Evolutionary conservation across 495 filamentous ascomycete genomes (phyloP).

Genomic region (Annulohypoxylon bovei): DNA sequence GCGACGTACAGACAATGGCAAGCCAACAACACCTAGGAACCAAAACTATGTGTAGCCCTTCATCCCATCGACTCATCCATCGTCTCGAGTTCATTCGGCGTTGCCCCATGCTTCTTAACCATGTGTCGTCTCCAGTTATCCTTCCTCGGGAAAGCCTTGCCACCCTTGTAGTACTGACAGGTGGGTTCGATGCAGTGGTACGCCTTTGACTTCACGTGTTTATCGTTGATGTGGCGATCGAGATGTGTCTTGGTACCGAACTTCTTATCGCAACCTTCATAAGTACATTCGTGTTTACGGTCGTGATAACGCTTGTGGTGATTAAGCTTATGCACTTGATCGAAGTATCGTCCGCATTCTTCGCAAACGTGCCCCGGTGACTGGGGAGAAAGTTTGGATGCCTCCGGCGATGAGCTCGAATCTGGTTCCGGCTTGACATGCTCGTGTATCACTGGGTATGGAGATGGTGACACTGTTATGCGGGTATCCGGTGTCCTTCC

Average conservation of each 20-base stretch:
- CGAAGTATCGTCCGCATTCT: constrained; percentile 55
- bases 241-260: constrained; percentile 65
- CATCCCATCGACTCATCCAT: constrained; percentile 43
- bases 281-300: constrained; percentile 56
- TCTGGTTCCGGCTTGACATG: constrained; percentile 39
- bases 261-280: constrained; percentile 52
- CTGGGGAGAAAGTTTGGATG: constrained; percentile 43
- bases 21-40: background rate
- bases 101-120: constrained; percentile 57
- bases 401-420: constrained; percentile 39
- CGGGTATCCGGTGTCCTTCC: constrained; percentile 56
- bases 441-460: constrained; percentile 37
- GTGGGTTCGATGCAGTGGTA: constrained; percentile 57
- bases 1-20: background rate
- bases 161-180: constrained; percentile 58
- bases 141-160: constrained; percentile 61
- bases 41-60: background rate
- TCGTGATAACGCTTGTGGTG: constrained; percentile 62
- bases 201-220: constrained; percentile 59
- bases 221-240: constrained; percentile 62
- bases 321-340: constrained; percentile 60
- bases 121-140: constrained; percentile 64
- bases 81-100: constrained; percentile 35
- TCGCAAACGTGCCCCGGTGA: constrained; percentile 50
- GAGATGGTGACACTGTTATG: constrained; percentile 52